Base-by-base conservation (phyloP, 306 rosid species). In the Quercus variabilis region DNA sequence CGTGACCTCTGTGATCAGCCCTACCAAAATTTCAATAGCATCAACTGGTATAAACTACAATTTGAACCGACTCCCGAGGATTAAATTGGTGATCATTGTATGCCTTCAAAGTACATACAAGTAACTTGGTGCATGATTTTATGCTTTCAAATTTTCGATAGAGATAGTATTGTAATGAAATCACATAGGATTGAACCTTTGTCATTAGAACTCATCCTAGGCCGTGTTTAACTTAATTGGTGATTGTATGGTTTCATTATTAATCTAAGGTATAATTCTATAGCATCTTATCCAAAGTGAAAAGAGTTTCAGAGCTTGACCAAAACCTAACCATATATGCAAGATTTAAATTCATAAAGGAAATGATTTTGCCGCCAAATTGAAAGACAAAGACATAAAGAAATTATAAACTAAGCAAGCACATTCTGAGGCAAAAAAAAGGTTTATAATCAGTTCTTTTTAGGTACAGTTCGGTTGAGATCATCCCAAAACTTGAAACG, bases 381-480 rank as follows among this genome's bases (percentile, higher is more conserved):
- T 26, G 80, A 82, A 75, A 69, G 74, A 60, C 71, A 57, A 82
- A 82, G 9, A 78, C 25, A 23, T 59, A 9, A 67, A 2, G 31
- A 26, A 80, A 73, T 59, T 70, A 65, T 75, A 58, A 82, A 77
- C 77, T 35, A 79, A 75, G 55, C 81, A 74, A 75, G 55, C 81
- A 69, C 69, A 64, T 25, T 41, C 51, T 20, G 60, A 79, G 80
- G 33, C 55, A 83, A 74, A 58, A 83, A 28, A 26, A 58, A 80
- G 58, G 76, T 57, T 73, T 56, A 67, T 71, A 23, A 78, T 67
- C 73, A 71, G 74, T 82, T 71, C 74, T 78, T 90, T 89, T 84
- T 71, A 84, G 87, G 89, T 77, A 76, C 69, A 57, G 75, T 82
- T 84, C 28, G 85, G 85, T 79, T 82, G 79, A 76, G 63, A 83